Base-by-base conservation (phyloP, 441 rosid species). In the Corymbia citriodora region DNA sequence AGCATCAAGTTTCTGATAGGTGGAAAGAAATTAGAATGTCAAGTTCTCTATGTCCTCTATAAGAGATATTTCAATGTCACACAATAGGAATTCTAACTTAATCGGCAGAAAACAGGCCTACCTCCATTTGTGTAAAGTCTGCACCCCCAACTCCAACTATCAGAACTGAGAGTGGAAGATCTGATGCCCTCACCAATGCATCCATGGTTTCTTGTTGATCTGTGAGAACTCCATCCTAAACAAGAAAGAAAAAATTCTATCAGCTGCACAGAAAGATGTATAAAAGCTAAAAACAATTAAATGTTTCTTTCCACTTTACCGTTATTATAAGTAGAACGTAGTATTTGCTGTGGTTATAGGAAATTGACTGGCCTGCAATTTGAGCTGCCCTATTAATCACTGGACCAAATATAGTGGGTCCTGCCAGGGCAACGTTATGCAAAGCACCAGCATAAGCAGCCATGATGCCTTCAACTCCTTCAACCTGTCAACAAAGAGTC, bases 391-490 rank as follows among this genome's bases (percentile, higher is more conserved):
- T 94, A 92, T 95, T 95, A 82, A 97, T 95, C 74, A 97, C 98
- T 21, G 89, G 94, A 88, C 97, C 96, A 91, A 97, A 97, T 65
- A 96, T 92, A 87, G 99, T 97, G 31, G 99, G 99, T 93, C 99
- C 99, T 2, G 98, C 93, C 85, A 97, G 93, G 85, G 94, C 27
- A 90, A 96, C 94, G 91, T 93, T 96, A 81, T 88, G 94, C 89
- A 96, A 93, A 36, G 98, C 96, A 87, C 91, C 92, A 17, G 93
- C 89, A 90, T 97, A 97, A 90, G 99, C 96, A 91, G 94, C 55
- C 98, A 97, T 95, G 91, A 97, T 95, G 89, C 99, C 98, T 91
- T 95, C 94, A 91, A 97, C 93, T 85, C 98, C 98, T 85, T 93
- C 98, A 89, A 96, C 99, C 99, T 97, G 87, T 91, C 89, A 52